Evolutionary conservation across 805 yeast species (phyloP), one percentile per base, ranked within the genome.

Genomic region (Diddensiella caesifluorescens): DNA sequence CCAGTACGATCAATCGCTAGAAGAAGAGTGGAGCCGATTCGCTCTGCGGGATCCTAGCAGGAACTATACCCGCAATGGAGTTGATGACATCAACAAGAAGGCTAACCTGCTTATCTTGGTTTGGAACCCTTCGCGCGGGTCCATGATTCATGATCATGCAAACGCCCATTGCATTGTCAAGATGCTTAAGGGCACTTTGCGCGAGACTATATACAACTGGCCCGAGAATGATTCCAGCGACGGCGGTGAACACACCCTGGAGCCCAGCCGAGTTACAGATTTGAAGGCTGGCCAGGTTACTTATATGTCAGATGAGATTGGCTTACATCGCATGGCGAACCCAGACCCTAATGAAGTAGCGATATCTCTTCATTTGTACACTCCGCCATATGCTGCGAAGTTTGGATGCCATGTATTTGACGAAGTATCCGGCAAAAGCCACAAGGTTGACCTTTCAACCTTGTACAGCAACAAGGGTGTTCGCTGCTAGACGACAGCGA

Each of bases 101-200:
- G 95, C 85, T 31, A 80, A 81, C 53, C 64, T 82, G 42, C 67
- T 82, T 39, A 61, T 82, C 12, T 61, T 82, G 38, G 86, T 80
- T 16, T 82, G 90, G 90, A 70, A 72, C 39, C 87, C 88, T 1
- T 77, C 77, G 5, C 69, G 70, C 52, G 69, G 77, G 20, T 75
- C 83, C 18, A 71, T 75, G 38, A 76, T 82, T 46, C 90, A 82
- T 57, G 86, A 80, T 59, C 90, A 82, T 52, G 84, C 87, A 16
- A 69, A 74, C 41, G 86, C 88, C 9, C 87, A 82, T 61, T 82
- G 90, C 61, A 71, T 80, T 46, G 80, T 82, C 78, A 81, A 81
- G 59, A 67, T 82, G 34, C 64, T 82, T 47, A 66, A 72, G 51
- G 89, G 89, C 5, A 58, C 62, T 22, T 65, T 82, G 37, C 62